phyloP scores from a whole-genome alignment of 495 filamentous ascomycete genomes.

The Cladorrhinum samala region DNA sequence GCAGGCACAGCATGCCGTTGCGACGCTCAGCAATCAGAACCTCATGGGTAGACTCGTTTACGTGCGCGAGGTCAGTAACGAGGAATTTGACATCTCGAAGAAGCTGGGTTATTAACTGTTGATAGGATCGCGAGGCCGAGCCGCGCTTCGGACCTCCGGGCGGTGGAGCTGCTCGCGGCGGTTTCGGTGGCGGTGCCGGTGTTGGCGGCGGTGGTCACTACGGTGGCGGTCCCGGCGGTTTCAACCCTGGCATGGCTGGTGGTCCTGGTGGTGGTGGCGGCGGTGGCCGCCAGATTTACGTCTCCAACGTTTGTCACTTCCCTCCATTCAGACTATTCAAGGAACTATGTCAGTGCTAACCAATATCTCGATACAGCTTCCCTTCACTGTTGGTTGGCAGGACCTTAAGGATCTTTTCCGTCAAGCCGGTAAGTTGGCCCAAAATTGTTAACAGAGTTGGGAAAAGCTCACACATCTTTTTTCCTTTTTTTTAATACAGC shows the following conservation, averaged over 20 bases:
- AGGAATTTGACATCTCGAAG: neutral
- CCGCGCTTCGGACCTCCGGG: slow-evolving; percentile 77
- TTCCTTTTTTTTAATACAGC: slow-evolving; percentile 31
- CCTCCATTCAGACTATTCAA: slow-evolving; percentile 16
- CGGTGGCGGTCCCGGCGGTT: slow-evolving; percentile 32
- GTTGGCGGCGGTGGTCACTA: slow-evolving; percentile 37
- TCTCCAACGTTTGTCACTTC: slow-evolving; percentile 86
- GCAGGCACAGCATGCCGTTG: slow-evolving; percentile 95
- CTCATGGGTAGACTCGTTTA: slow-evolving; percentile 97
- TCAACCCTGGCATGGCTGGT: slow-evolving; percentile 39
- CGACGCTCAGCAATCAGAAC: slow-evolving; percentile 97
- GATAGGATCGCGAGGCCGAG: slow-evolving; percentile 88
- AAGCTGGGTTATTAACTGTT: slow-evolving; percentile 6
- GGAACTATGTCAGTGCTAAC: slow-evolving; percentile 33
- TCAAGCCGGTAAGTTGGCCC: slow-evolving; percentile 74
- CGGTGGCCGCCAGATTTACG: slow-evolving; percentile 79
- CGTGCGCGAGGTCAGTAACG: slow-evolving; percentile 78
- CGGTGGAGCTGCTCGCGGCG: slow-evolving; percentile 52
- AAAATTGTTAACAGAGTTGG: neutral
- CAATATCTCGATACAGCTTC: slow-evolving; percentile 63
- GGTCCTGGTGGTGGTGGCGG: slow-evolving; percentile 45
- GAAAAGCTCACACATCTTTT: neutral
- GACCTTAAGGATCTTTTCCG: slow-evolving; percentile 98
- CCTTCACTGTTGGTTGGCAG: slow-evolving; percentile 97
- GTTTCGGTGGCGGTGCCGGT: slow-evolving; percentile 51